Base-by-base conservation (phyloP, 148 eudicot genomes). In the Limonium bicolor region DNA sequence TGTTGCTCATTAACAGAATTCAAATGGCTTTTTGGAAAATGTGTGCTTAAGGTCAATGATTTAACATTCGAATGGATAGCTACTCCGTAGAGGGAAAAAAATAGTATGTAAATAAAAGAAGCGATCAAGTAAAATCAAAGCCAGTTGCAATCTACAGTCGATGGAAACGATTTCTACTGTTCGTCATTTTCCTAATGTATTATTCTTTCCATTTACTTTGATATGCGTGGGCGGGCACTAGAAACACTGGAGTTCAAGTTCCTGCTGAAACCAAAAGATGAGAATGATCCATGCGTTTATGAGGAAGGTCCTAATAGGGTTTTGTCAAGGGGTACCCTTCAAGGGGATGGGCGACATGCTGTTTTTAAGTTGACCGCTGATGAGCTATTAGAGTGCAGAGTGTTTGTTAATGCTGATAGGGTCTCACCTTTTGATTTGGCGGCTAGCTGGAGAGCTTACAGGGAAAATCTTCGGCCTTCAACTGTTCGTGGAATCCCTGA, bases 171-270 rank as follows among this genome's bases (percentile, higher is more conserved):
- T n/a, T 66, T 90, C 97, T 0, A 77, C 87, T 54, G 95, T 84
- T 46, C 93, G 97, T 39, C 87, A 85, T 16, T 80, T 80, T 67
- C 95, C 97, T 21, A 93, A 90, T 71, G 78, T 84, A n/a, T n/a
- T n/a, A n/a, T n/a, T n/a, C n/a, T n/a, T n/a, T n/a, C n/a, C n/a
- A n/a, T n/a, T n/a, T n/a, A n/a, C n/a, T n/a, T n/a, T n/a, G n/a
- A n/a, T n/a, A n/a, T n/a, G n/a, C n/a, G n/a, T n/a, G n/a, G n/a
- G n/a, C n/a, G n/a, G n/a, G n/a, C n/a, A n/a, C 2, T 52, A 90
- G 97, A 90, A 58, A 72, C 81, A 32, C 59, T 84, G 95, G 93
- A 84, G 54, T 90, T 90, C 67, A 90, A 90, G 72, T 90, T 90
- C 70, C 63, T 90, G 42, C 52, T 90, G 80, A 84, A 68, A 72